A percentile compares a stretch with the other conserved stretches of the same genome.
Conservation (phyloP, 2,329 filamentous ascomycete genomes). For the Sordariomycetes sp. region DNA sequence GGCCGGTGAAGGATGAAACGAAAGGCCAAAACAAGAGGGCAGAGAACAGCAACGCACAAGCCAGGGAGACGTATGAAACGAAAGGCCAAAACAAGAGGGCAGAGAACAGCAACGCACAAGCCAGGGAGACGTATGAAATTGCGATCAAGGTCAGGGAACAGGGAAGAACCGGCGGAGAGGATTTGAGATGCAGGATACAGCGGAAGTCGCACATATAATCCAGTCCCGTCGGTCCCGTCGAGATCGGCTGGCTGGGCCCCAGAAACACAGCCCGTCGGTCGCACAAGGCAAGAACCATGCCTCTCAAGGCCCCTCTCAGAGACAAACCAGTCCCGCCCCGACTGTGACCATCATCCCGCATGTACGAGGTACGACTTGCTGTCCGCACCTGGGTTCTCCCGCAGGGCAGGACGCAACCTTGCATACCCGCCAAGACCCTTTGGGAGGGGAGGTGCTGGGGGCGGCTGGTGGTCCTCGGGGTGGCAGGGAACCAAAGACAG, state of each 20-base stretch:
- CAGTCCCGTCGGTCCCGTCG: background rate
- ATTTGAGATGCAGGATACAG: background rate
- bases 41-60: background rate
- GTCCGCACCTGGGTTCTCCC: background rate
- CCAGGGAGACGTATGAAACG: background rate
- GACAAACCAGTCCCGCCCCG: background rate
- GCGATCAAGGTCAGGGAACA: background rate
- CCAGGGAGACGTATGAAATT: background rate
- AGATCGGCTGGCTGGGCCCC: background rate
- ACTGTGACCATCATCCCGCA: too few species aligned
- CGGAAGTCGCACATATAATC: background rate
- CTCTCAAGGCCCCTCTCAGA: background rate
- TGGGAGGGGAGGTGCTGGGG: background rate
- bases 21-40: background rate
- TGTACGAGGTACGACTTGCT: background rate
- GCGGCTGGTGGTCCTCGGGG: background rate
- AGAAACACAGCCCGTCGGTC: background rate
- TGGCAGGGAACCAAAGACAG: background rate
- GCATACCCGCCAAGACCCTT: background rate
- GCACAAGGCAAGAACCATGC: background rate
- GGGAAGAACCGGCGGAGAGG: background rate
- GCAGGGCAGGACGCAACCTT: background rate
- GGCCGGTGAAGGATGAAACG: background rate
- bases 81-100: background rate
- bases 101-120: background rate